These are phyloP conservation scores for Crithidia fasciculata DNA, from an alignment of 208 protist genomes.

Conservation along the genomic window DNA sequence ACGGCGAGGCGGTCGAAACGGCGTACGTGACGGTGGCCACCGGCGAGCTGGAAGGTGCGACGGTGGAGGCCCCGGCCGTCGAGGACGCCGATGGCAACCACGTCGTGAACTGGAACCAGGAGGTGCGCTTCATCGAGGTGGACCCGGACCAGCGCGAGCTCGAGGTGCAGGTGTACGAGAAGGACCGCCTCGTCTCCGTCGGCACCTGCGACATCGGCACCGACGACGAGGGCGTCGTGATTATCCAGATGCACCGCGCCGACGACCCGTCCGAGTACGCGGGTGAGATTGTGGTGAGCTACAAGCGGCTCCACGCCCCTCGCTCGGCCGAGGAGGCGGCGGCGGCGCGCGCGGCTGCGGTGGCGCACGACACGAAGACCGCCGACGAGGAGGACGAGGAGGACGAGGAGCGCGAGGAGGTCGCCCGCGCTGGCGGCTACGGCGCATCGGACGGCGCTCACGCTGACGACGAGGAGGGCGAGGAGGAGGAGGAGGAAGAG, in stretches of 20 bases:
- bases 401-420: constrained; percentile 31
- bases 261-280: constrained; percentile 47
- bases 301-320: constrained; percentile 67
- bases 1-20: constrained; percentile 45
- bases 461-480: constrained; percentile 19
- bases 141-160: constrained; percentile 46
- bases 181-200: constrained; percentile 55
- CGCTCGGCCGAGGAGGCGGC: constrained; percentile 5
- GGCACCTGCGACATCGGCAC: constrained; percentile 44
- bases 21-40: constrained; percentile 68
- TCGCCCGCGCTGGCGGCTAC: constrained; percentile 6
- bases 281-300: constrained; percentile 81
- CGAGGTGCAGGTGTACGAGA: constrained; percentile 70
- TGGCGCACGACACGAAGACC: constrained; percentile 3
- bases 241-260: constrained; percentile 66
- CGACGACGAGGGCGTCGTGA: constrained; percentile 50
- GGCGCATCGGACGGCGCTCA: constrained; percentile 1
- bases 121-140: constrained; percentile 88
- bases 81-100: constrained; percentile 46
- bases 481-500: constrained; percentile 19
- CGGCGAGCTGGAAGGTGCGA: constrained; percentile 79
- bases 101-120: constrained; percentile 86
- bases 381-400: constrained; percentile 37
- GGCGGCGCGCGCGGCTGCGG: constrained; percentile 1
- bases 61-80: constrained; percentile 57